Evolutionary conservation across 208 protist species (phyloP).

Genomic region (Crithidia mellificae): DNA sequence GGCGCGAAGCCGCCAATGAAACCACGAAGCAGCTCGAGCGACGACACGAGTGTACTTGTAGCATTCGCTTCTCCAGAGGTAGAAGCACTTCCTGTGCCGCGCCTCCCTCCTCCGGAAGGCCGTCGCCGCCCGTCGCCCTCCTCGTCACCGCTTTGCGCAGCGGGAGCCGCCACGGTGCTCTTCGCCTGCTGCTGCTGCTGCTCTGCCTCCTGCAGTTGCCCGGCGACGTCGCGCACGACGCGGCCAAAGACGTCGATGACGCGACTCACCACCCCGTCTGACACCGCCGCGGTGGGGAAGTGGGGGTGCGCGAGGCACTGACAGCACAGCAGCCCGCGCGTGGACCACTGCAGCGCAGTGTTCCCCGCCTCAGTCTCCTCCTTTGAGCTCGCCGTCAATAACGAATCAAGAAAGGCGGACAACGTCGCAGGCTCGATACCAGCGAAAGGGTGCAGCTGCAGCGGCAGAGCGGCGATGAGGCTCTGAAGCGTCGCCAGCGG

Average conservation of each 20-base stretch:
- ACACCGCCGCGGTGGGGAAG: slow-evolving; percentile 44
- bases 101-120: neutral
- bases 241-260: slow-evolving; percentile 49
- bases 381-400: slow-evolving; percentile 11
- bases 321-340: slow-evolving; percentile 51
- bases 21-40: slow-evolving; percentile 59
- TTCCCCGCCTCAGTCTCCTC: neutral
- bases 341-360: slow-evolving; percentile 3
- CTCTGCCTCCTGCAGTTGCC: slow-evolving; percentile 12
- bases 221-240: slow-evolving; percentile 40
- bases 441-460: slow-evolving; percentile 48
- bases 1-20: slow-evolving; percentile 51
- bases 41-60: slow-evolving; percentile 22
- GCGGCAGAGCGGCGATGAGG: slow-evolving; percentile 36
- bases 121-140: slow-evolving; percentile 3
- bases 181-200: slow-evolving; percentile 17
- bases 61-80: neutral
- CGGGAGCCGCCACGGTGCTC: neutral
- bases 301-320: slow-evolving; percentile 54
- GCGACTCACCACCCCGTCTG: slow-evolving; percentile 46
- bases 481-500: slow-evolving; percentile 16
- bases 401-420: slow-evolving; percentile 31
- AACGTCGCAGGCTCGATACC: slow-evolving; percentile 24
- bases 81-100: neutral
- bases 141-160: neutral